phyloP scores from a whole-genome alignment of 2,329 filamentous ascomycete genomes.

The Pseudocercospora macadamiae region DNA sequence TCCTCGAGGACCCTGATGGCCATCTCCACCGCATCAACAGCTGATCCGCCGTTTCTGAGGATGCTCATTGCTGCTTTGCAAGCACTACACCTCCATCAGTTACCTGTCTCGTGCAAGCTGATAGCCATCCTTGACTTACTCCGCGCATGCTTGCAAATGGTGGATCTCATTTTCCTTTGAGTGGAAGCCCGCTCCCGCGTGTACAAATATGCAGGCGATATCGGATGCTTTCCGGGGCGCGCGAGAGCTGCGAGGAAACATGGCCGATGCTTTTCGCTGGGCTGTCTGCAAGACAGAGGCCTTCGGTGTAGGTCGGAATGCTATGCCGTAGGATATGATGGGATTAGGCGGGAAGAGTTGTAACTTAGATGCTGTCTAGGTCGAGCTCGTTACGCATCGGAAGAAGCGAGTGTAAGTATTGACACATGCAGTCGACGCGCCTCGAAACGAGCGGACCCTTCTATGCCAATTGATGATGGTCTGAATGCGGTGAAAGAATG shows the following conservation, averaged over 20 bases:
- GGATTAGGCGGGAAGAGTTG: neutral
- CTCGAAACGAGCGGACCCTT: neutral
- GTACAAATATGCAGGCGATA: slow-evolving; percentile 83
- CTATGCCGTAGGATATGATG: neutral
- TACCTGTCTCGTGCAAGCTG: too few species aligned
- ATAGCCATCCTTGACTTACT: slow-evolving; percentile 62
- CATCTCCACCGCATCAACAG: slow-evolving; percentile 86
- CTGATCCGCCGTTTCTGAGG: slow-evolving; percentile 74
- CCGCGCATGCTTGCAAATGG: slow-evolving; percentile 83
- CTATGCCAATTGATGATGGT: neutral
- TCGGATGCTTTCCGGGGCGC: slow-evolving; percentile 43
- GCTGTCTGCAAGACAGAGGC: neutral
- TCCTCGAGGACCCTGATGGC: slow-evolving; percentile 89
- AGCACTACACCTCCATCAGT: slow-evolving; percentile 61
- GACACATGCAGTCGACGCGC: neutral
- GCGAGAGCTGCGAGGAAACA: slow-evolving; percentile 36
- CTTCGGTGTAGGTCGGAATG: neutral
- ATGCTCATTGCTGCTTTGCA: slow-evolving; percentile 81
- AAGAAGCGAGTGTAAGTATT: neutral
- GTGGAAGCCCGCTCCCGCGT: slow-evolving; percentile 94
- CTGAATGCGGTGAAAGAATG: neutral
- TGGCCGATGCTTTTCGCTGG: slow-evolving; percentile 26
- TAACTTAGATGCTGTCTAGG: neutral
- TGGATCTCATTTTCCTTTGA: slow-evolving; percentile 81
- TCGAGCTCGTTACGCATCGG: neutral